phyloP scores from a whole-genome alignment of 495 filamentous ascomycete species.

The Cudoniella acicularis region DNA sequence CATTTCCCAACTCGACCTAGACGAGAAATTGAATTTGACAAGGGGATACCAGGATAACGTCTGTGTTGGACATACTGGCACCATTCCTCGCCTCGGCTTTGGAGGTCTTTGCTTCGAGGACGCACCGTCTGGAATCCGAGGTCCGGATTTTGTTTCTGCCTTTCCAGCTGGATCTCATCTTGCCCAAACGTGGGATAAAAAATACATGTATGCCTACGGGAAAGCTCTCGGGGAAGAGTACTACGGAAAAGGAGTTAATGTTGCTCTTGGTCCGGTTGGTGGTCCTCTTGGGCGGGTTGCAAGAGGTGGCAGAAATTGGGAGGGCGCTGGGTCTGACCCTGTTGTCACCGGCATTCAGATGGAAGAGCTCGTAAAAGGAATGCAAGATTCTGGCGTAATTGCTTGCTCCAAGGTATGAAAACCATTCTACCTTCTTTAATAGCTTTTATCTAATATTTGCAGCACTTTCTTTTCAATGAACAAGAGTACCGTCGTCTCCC shows the following conservation, averaged over 20 bases:
- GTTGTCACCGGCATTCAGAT: neutral
- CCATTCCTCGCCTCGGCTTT: slow-evolving; percentile 48
- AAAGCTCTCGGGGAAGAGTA: slow-evolving; percentile 77
- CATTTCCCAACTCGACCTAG: neutral
- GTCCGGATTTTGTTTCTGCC: slow-evolving; percentile 53
- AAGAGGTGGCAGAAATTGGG: slow-evolving; percentile 53
- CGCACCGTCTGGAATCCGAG: slow-evolving; percentile 55
- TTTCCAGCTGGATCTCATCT: slow-evolving; percentile 29
- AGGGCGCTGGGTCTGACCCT: slow-evolving; percentile 27
- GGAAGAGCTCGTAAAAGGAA: neutral
- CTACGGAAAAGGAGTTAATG: slow-evolving; percentile 66
- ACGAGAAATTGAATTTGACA: neutral
- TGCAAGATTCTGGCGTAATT: slow-evolving; percentile 27
- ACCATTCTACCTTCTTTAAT: slow-evolving; percentile 15
- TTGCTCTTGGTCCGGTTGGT: slow-evolving; percentile 64
- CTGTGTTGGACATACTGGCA: neutral
- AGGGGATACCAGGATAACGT: neutral
- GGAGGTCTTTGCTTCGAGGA: slow-evolving; percentile 59
- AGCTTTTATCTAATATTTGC: neutral
- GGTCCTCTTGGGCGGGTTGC: slow-evolving; percentile 51
- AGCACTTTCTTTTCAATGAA: slow-evolving; percentile 59
- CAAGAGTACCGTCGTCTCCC: slow-evolving; percentile 42
- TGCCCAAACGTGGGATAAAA: slow-evolving; percentile 55
- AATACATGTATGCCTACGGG: slow-evolving; percentile 67
- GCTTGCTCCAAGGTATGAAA: slow-evolving; percentile 50